phyloP scores from a whole-genome alignment of 169 alveolate species.

The Condylostoma magnum region DNA sequence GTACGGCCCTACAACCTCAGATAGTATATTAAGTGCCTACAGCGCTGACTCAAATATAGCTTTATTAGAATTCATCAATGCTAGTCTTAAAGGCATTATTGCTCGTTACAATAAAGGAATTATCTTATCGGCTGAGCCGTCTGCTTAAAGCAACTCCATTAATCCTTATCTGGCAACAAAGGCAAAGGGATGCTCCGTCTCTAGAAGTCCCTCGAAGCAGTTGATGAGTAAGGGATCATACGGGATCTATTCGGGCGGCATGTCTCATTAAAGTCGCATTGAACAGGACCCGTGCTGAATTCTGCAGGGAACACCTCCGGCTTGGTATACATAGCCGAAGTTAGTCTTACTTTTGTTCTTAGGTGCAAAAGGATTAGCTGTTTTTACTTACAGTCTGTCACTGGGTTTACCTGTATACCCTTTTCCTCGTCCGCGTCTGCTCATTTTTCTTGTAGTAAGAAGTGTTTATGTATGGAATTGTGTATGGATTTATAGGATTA shows the following conservation, averaged over 20 bases:
- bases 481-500: no score
- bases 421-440: no score
- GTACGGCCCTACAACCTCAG: constrained; percentile 29
- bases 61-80: constrained; percentile 11
- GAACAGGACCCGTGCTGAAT: constrained; percentile 61
- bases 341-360: constrained; percentile 30
- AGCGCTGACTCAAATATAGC: not conserved
- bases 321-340: constrained; percentile 70
- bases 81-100: constrained; percentile 15
- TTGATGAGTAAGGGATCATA: constrained; percentile 71
- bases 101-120: constrained; percentile 7
- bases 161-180: constrained; percentile 67
- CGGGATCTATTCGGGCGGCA: constrained; percentile 39
- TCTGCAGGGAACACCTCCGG: constrained; percentile 82
- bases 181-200: constrained; percentile 78
- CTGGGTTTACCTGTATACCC: constrained; percentile 16
- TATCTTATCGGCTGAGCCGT: constrained; percentile 35
- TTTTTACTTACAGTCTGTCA: constrained; percentile 28
- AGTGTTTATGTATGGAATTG: no score
- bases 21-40: not conserved
- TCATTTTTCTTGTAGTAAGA: no score
- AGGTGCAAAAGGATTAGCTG: constrained; percentile 30
- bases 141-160: constrained; percentile 56
- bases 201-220: constrained; percentile 80
- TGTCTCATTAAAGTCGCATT: constrained; percentile 68